Percentiles rank a stretch among this genome's conserved stretches.
Conservation (phyloP, 2,329 filamentous ascomycete genomes). For the Paecilomyces variotii region DNA sequence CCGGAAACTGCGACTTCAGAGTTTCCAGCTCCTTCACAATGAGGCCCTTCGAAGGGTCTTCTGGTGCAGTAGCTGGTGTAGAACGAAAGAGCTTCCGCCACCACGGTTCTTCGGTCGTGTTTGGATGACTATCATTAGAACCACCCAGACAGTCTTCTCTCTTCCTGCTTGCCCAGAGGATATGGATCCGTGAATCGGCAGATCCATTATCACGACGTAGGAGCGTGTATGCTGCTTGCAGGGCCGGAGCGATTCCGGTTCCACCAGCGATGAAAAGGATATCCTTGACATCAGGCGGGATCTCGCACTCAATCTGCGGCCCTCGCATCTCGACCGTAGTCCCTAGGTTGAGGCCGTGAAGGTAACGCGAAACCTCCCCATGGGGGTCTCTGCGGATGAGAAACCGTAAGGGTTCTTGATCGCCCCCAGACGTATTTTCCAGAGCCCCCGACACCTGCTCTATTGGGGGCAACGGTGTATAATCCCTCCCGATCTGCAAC, state of each 20-base stretch:
- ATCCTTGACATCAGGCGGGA: constrained; percentile 47
- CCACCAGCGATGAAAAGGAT: constrained; percentile 85
- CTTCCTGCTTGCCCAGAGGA: constrained; percentile 74
- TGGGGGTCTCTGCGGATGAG: constrained; percentile 69
- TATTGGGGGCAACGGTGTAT: constrained; percentile 73
- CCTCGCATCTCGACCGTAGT: constrained; percentile 68
- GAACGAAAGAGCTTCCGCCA: constrained; percentile 21
- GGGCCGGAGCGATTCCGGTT: constrained; percentile 81
- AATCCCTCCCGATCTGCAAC: constrained; percentile 82
- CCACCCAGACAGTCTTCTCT: constrained; percentile 59
- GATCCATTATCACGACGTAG: constrained; percentile 22
- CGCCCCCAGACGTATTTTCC: not conserved
- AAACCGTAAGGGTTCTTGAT: constrained; percentile 52
- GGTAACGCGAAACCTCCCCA: constrained; percentile 80
- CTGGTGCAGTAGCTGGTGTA: constrained; percentile 1
- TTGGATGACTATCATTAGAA: constrained; percentile 40
- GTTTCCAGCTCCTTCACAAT: constrained; percentile 57
- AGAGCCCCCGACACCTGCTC: constrained; percentile 8
- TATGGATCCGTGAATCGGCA: constrained; percentile 47
- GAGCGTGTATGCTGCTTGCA: constrained; percentile 67
- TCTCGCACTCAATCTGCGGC: constrained; percentile 61
- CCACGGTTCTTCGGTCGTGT: constrained; percentile 16
- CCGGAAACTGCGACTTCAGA: constrained; percentile 51
- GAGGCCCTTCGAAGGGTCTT: constrained; percentile 11
- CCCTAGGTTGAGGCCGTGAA: constrained; percentile 57